phyloP scores from a whole-genome alignment of 495 filamentous ascomycete genomes.

The Acidiella bohemica region DNA sequence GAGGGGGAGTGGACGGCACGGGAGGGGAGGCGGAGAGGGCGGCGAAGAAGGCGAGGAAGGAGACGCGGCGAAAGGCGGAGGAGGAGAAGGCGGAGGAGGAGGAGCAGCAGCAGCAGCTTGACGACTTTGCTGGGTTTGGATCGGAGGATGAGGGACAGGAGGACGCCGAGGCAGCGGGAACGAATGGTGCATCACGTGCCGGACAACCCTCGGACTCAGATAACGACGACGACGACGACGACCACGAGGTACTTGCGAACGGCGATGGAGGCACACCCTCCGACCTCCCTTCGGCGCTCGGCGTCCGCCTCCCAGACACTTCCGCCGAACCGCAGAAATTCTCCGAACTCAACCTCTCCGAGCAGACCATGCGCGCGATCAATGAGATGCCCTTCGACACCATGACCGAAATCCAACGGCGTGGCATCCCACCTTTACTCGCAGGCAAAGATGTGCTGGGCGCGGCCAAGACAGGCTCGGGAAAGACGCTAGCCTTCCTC shows the following conservation, averaged over 20 bases:
- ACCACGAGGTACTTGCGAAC: slow-evolving; percentile 8
- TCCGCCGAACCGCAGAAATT: slow-evolving; percentile 49
- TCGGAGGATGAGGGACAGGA: slow-evolving; percentile 5
- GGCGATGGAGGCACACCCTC: slow-evolving; percentile 15
- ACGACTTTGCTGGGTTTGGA: slow-evolving; percentile 7
- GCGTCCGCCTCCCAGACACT: slow-evolving; percentile 43
- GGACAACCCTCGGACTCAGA: no score
- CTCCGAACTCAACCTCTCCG: slow-evolving; percentile 68
- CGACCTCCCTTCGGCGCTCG: slow-evolving; percentile 39
- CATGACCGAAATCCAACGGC: slow-evolving; percentile 92
- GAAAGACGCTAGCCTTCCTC: slow-evolving; percentile 90
- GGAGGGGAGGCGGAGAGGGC: slow-evolving; percentile 4
- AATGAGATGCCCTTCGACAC: slow-evolving; percentile 72
- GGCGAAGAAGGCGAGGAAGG: slow-evolving; percentile 37
- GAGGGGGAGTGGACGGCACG: neutral
- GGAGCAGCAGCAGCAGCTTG: slow-evolving; percentile 11
- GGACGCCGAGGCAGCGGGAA: slow-evolving; percentile 9
- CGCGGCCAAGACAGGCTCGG: slow-evolving; percentile 91
- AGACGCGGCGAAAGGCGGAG: slow-evolving; percentile 66
- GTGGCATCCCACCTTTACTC: slow-evolving; percentile 74
- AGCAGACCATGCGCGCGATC: slow-evolving; percentile 78
- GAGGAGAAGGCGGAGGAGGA: slow-evolving; percentile 8
- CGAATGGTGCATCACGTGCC: no score
- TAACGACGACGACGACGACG: slow-evolving; percentile 12
- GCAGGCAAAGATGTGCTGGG: slow-evolving; percentile 89